phyloP scores from a whole-genome alignment of 73 alveolate species.

The Tetrahymena elliotti region DNA sequence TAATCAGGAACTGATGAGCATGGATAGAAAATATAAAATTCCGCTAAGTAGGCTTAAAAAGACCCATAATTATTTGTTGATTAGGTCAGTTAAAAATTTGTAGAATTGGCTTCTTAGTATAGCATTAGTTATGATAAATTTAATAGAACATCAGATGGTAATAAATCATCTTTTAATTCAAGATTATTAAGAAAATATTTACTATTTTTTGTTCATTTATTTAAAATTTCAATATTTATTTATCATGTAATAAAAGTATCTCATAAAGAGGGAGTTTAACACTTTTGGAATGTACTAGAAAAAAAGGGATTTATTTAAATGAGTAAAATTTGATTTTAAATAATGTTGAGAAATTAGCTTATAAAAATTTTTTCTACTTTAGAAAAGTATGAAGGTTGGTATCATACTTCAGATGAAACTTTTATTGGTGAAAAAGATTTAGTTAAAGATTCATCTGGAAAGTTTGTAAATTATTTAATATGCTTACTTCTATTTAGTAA shows the following conservation, averaged over 20 bases:
- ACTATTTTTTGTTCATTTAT: background rate
- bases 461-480: background rate
- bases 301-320: constrained; percentile 28
- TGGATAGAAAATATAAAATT: constrained; percentile 58
- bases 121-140: constrained; percentile 36
- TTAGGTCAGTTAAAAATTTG: constrained; percentile 36
- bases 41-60: constrained; percentile 34
- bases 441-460: background rate
- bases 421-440: constrained; percentile 47
- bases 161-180: background rate
- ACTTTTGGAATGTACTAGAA: constrained; percentile 43
- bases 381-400: constrained; percentile 46
- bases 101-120: constrained; percentile 18
- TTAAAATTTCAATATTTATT: too few species aligned
- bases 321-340: background rate
- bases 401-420: constrained; percentile 51
- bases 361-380: background rate
- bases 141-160: constrained; percentile 56
- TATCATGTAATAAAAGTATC: background rate
- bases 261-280: constrained; percentile 41
- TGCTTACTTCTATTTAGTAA: background rate
- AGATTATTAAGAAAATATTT: background rate
- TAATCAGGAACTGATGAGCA: constrained; percentile 69
- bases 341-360: background rate
- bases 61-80: constrained; percentile 47